A percentile compares a stretch with the other conserved stretches of the same genome.
phyloP scores from a whole-genome alignment of 257 asterid species.

The Osmanthus fragrans region DNA sequence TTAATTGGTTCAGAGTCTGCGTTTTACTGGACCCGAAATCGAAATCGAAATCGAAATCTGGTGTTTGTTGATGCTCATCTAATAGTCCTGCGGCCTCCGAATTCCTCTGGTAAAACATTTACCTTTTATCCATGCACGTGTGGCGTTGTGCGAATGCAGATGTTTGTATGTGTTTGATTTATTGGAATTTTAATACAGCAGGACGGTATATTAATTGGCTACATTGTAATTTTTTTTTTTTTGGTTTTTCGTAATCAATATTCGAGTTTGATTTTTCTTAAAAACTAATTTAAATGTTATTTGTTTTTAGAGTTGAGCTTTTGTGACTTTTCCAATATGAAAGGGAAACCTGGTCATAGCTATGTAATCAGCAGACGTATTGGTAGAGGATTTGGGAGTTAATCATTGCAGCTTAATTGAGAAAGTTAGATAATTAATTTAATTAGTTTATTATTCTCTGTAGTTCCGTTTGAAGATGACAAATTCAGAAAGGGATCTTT shows the following conservation, averaged over 20 bases:
- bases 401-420: background rate
- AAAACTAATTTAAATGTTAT: constrained; percentile 12
- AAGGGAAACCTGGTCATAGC: too few species aligned
- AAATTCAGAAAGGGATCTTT: background rate
- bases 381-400: constrained; percentile 14
- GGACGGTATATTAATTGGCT: constrained; percentile 7
- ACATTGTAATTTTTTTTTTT: background rate
- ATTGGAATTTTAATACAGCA: background rate
- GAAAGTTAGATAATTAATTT: constrained; percentile 18
- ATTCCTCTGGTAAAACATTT: constrained; percentile 21
- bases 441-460: constrained; percentile 6
- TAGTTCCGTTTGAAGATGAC: constrained; percentile 11
- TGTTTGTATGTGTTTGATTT: constrained; percentile 23
- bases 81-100: constrained; percentile 18
- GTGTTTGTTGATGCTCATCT: constrained; percentile 41
- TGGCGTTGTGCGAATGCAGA: background rate
- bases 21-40: constrained; percentile 6
- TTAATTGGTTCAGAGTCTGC: background rate
- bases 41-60: constrained; percentile 21
- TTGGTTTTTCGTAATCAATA: too few species aligned
- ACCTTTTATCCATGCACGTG: constrained; percentile 7
- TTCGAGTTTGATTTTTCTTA: background rate
- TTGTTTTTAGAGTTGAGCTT: constrained; percentile 6
- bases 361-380: background rate
- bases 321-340: too few species aligned